Evolutionary conservation across 306 rosid species (phyloP).

Genomic region (Albizia julibrissin): DNA sequence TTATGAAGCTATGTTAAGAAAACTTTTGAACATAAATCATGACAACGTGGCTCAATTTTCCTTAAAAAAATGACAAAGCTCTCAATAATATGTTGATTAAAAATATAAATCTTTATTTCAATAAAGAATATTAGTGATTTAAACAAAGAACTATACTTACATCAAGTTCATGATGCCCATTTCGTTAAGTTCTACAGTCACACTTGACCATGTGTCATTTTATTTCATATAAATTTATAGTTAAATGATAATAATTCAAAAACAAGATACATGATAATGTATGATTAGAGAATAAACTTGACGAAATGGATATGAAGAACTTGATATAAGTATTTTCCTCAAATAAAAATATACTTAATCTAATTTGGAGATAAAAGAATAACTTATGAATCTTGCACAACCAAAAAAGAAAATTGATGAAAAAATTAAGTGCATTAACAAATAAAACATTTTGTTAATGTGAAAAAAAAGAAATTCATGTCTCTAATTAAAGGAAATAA

Average conservation of each 20-base stretch:
- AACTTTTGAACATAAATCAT: neutral
- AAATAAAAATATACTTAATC: too few relatives aligned
- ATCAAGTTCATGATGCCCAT: too few relatives aligned
- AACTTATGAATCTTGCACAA: neutral
- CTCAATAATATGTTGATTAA: neutral
- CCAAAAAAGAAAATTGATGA: neutral
- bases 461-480: neutral
- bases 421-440: neutral
- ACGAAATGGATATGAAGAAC: too few relatives aligned
- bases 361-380: neutral
- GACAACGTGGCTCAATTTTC: neutral
- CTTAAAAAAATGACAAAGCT: neutral
- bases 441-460: neutral
- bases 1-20: neutral
- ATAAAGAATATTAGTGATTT: neutral
- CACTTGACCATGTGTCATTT: too few relatives aligned
- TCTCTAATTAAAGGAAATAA: neutral
- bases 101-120: neutral
- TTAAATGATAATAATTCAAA: too few relatives aligned
- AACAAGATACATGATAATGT: too few relatives aligned
- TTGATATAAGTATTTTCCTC: too few relatives aligned
- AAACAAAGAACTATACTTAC: neutral
- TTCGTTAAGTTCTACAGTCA: too few relatives aligned
- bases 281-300: too few relatives aligned
- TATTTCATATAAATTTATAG: too few relatives aligned